A percentile compares a stretch with the other conserved stretches of the same genome.
Conservation (phyloP, 495 filamentous ascomycete genomes). For the Penicillium manginii region DNA sequence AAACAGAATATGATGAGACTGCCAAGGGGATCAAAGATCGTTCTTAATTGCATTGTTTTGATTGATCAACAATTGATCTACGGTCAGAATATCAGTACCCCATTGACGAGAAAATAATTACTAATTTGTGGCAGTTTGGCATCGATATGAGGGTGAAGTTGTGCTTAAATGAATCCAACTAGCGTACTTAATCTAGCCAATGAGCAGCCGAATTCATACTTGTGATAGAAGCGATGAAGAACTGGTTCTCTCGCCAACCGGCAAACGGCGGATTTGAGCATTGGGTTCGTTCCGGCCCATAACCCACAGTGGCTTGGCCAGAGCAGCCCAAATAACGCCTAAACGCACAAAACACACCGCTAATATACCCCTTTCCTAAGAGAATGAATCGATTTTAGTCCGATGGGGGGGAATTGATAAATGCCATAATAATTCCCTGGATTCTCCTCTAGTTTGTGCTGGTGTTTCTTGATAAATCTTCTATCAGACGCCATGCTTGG, state of each 20-base stretch:
- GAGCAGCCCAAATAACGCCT: conserved; percentile 11
- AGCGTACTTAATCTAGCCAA: background rate
- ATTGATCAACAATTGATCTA: too few relatives aligned
- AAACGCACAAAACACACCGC: conserved; percentile 19
- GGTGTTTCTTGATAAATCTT: background rate
- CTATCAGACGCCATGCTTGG: background rate
- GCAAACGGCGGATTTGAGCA: background rate
- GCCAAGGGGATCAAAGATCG: too few relatives aligned
- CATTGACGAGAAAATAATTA: too few relatives aligned
- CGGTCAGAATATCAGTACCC: too few relatives aligned
- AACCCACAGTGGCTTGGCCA: conserved; percentile 20
- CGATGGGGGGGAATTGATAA: background rate
- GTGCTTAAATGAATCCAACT: background rate
- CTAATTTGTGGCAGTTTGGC: too few relatives aligned
- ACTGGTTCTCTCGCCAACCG: background rate
- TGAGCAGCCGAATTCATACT: background rate
- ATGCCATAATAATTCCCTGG: background rate
- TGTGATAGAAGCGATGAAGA: background rate
- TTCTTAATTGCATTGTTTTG: too few relatives aligned
- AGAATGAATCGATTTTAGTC: background rate
- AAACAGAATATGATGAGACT: too few relatives aligned
- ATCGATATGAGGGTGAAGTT: background rate
- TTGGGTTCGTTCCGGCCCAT: conserved; percentile 20
- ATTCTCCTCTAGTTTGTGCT: background rate
- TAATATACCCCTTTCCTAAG: conserved; percentile 11